These are phyloP conservation scores for Peziza echinospora DNA, from an alignment of 495 filamentous ascomycete genomes.

Conservation along the genomic window DNA sequence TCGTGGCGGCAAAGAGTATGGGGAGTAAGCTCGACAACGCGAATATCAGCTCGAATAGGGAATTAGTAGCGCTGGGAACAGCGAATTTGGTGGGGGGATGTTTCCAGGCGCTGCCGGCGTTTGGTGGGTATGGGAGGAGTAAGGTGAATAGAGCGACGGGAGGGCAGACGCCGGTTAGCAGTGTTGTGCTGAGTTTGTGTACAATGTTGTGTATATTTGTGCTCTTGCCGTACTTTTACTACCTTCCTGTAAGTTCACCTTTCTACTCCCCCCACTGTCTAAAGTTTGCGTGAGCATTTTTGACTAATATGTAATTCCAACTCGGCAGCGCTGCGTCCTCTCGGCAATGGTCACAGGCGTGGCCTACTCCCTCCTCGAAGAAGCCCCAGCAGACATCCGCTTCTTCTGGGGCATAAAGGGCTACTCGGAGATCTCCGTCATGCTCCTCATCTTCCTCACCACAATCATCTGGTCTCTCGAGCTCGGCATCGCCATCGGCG, in stretches of 20 bases:
- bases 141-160: constrained; percentile 88
- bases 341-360: constrained; percentile 91
- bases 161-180: constrained; percentile 80
- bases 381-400: constrained; percentile 69
- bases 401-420: constrained; percentile 80
- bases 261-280: background rate
- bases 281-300: background rate
- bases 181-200: constrained; percentile 59
- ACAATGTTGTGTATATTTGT: constrained; percentile 60
- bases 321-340: constrained; percentile 42
- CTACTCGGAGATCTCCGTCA: constrained; percentile 63
- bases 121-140: constrained; percentile 88
- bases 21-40: constrained; percentile 32
- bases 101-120: constrained; percentile 78
- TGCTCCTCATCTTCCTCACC: constrained; percentile 68
- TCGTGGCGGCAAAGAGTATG: constrained; percentile 85
- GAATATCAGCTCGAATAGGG: constrained; percentile 70
- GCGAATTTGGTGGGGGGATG: constrained; percentile 80
- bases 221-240: constrained; percentile 79
- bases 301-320: background rate
- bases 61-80: constrained; percentile 76
- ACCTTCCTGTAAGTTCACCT: constrained; percentile 58
- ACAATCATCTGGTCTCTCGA: constrained; percentile 86
- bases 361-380: constrained; percentile 82
- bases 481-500: constrained; percentile 70